Conservation (phyloP, 139 green algal genomes). For the Chlorella sp. region DNA sequence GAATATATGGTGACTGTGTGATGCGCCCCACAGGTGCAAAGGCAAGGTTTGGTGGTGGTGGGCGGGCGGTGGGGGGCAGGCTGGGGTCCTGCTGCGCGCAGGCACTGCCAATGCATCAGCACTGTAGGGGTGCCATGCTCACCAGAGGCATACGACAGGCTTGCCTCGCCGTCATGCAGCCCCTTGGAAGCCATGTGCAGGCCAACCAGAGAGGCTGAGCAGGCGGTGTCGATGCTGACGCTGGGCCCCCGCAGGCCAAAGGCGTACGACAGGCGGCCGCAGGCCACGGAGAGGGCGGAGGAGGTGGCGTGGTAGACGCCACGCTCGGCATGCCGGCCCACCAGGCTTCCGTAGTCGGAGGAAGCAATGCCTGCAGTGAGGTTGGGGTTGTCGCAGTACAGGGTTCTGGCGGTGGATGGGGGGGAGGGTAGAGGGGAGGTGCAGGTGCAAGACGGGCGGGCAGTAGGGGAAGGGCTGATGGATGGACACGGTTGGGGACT, state of each 20-base stretch:
- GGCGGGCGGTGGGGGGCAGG: background rate
- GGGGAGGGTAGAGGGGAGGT: too few relatives aligned
- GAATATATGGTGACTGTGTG: too few relatives aligned
- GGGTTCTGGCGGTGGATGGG: background rate
- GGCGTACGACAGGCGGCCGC: conserved; percentile 77
- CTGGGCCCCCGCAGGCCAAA: conserved; percentile 77
- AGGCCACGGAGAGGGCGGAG: conserved; percentile 64
- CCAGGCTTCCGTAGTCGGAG: conserved; percentile 77
- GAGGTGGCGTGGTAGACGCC: conserved; percentile 78
- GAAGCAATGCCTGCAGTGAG: conserved; percentile 72
- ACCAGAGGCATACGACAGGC: conserved; percentile 41
- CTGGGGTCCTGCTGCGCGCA: background rate
- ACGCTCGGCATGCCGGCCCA: conserved; percentile 36
- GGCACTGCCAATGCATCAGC: background rate
- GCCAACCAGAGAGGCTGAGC: conserved; percentile 70
- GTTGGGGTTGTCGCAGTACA: background rate
- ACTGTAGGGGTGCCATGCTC: background rate
- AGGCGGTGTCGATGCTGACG: conserved; percentile 86
- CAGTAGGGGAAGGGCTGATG: background rate
- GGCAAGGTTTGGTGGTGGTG: background rate
- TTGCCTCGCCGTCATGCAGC: conserved; percentile 9
- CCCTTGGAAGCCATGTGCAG: conserved; percentile 55
- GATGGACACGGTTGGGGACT: background rate
- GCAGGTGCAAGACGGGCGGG: background rate
- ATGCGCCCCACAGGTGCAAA: background rate